These are phyloP conservation scores for Camellia granthamiana DNA, from an alignment of 148 eudicot genomes.

Conservation along the genomic window DNA sequence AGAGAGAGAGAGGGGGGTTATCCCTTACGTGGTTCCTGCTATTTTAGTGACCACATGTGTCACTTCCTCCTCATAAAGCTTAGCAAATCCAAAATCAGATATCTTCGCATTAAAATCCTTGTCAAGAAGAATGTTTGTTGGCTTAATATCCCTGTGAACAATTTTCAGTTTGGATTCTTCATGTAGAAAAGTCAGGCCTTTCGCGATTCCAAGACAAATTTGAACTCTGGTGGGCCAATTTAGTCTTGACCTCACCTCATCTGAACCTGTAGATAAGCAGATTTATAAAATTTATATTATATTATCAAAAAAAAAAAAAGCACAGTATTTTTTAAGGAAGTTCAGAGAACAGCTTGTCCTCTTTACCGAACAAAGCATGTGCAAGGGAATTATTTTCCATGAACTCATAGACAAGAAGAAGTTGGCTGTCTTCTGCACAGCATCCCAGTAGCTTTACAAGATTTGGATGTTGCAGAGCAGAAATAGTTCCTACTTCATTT, in stretches of 20 bases:
- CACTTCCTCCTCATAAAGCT: constrained; percentile 20
- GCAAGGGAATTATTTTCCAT: neutral
- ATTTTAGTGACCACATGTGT: constrained; percentile 25
- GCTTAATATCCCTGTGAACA: constrained; percentile 28
- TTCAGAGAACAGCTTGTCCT: neutral
- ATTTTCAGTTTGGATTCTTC: constrained; percentile 24
- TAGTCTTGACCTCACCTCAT: constrained; percentile 12
- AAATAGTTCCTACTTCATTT: neutral
- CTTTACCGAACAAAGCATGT: neutral
- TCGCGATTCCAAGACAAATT: constrained; percentile 27
- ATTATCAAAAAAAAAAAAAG: neutral
- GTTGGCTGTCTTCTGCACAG: neutral
- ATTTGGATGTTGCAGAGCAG: neutral
- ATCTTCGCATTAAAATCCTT: constrained; percentile 26
- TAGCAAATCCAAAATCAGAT: constrained; percentile 28
- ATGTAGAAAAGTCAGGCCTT: constrained; percentile 31
- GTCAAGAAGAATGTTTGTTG: constrained; percentile 29
- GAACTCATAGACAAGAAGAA: neutral
- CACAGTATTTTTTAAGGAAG: neutral
- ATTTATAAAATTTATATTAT: no score
- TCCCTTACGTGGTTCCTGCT: constrained; percentile 25
- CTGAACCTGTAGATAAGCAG: neutral
- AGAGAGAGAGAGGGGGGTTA: no score
- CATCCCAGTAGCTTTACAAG: neutral
- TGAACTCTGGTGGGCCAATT: constrained; percentile 27